Evolutionary conservation across 768 basidiomycete species (phyloP).

Genomic region (Pulveroboletus sp.): DNA sequence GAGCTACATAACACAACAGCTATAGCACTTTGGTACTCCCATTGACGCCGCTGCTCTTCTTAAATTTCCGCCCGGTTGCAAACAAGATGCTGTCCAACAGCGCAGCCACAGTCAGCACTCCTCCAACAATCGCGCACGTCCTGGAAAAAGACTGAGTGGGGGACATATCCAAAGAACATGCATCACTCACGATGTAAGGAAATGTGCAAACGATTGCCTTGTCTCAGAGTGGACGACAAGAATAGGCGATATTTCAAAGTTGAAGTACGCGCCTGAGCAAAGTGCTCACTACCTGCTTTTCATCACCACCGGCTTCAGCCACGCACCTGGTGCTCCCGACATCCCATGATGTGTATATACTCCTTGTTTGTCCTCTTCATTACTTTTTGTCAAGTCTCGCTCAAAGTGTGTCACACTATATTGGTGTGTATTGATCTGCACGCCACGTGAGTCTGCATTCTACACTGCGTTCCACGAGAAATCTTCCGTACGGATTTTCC

Average conservation of each 20-base stretch:
- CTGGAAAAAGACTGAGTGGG: constrained; percentile 35
- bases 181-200: constrained; percentile 86
- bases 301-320: neutral
- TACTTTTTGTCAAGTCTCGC: constrained; percentile 72
- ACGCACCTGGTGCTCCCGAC: constrained; percentile 61
- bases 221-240: constrained; percentile 88
- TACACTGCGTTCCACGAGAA: neutral
- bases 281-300: neutral
- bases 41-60: constrained; percentile 44
- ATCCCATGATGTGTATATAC: constrained; percentile 72
- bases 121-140: constrained; percentile 96
- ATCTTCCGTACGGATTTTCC: constrained; percentile 52
- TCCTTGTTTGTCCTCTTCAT: constrained; percentile 56
- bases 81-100: constrained; percentile 85
- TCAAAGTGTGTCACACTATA: constrained; percentile 97
- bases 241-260: constrained; percentile 97
- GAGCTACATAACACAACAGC: constrained; percentile 10
- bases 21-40: constrained; percentile 32
- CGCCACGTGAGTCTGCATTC: constrained; percentile 3
- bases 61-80: constrained; percentile 69
- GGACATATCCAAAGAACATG: neutral
- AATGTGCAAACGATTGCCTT: constrained; percentile 95
- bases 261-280: constrained; percentile 71
- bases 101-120: constrained; percentile 91
- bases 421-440: constrained; percentile 81